These are phyloP conservation scores for Moringa oleifera DNA, from an alignment of 345 rosid genomes.

Conservation along the genomic window DNA sequence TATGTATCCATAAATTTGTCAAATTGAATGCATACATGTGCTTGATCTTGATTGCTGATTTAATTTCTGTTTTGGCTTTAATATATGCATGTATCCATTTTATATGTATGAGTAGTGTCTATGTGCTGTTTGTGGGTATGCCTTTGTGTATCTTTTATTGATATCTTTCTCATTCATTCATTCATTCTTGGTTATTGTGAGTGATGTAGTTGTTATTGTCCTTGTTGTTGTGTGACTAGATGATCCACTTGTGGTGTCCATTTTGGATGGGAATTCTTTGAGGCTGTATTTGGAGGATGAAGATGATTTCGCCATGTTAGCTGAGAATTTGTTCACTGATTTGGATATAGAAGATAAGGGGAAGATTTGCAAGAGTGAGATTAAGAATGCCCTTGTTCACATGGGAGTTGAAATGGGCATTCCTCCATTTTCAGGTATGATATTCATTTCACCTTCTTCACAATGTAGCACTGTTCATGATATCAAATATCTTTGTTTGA, in stretches of 20 bases:
- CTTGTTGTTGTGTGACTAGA: conserved; percentile 29
- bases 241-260: conserved; percentile 56
- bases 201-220: not conserved
- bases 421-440: conserved; percentile 74
- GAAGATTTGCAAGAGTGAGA: conserved; percentile 58
- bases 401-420: conserved; percentile 92
- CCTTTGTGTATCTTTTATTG: too few relatives aligned
- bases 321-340: conserved; percentile 83
- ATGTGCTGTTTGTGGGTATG: too few relatives aligned
- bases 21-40: too few relatives aligned
- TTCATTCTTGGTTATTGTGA: too few relatives aligned
- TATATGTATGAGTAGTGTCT: too few relatives aligned
- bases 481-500: not conserved
- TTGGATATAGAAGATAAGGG: conserved; percentile 79
- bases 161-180: too few relatives aligned
- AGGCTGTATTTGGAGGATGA: conserved; percentile 67
- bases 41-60: too few relatives aligned
- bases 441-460: conserved; percentile 3
- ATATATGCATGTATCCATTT: too few relatives aligned
- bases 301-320: conserved; percentile 93
- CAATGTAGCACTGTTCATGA: not conserved
- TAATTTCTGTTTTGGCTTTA: too few relatives aligned
- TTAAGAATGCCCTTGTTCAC: conserved; percentile 50
- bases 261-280: conserved; percentile 66
- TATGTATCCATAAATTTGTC: too few relatives aligned